A percentile compares a stretch with the other conserved stretches of the same genome.
Evolutionary conservation across 2,329 filamentous ascomycete species (phyloP).

Genomic region (Aspergillus sp.): DNA sequence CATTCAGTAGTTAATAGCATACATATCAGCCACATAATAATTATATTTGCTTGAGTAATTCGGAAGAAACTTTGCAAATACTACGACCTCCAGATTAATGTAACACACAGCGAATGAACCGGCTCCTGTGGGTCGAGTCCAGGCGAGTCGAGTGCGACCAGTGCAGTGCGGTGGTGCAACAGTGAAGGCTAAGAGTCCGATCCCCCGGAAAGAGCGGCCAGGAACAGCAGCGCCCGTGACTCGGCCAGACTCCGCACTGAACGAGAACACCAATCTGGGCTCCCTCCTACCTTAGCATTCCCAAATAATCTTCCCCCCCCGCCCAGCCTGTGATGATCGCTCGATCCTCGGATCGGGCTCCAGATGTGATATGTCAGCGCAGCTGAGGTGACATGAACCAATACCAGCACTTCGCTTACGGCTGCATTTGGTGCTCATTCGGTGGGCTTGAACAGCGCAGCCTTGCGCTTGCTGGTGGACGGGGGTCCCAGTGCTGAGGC

Average conservation of each 20-base stretch:
- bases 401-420: background rate
- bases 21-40: no score
- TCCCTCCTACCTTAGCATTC: background rate
- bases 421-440: background rate
- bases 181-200: background rate
- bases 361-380: conserved; percentile 1
- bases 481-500: background rate
- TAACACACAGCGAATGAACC: background rate
- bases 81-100: background rate
- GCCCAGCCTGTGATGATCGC: background rate
- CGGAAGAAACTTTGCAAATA: no score
- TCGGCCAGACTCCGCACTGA: no score
- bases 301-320: no score
- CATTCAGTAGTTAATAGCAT: background rate
- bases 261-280: background rate
- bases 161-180: background rate
- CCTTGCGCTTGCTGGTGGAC: background rate
- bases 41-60: no score
- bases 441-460: background rate
- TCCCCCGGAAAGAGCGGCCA: no score
- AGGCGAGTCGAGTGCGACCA: no score
- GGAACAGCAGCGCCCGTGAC: no score
- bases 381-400: conserved; percentile 5
- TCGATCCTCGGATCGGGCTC: background rate
- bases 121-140: background rate